Evolutionary conservation across 176 grass and related monocot species (phyloP), one percentile per base, ranked within the genome.

Genomic region (Cenchrus fungigraminus): DNA sequence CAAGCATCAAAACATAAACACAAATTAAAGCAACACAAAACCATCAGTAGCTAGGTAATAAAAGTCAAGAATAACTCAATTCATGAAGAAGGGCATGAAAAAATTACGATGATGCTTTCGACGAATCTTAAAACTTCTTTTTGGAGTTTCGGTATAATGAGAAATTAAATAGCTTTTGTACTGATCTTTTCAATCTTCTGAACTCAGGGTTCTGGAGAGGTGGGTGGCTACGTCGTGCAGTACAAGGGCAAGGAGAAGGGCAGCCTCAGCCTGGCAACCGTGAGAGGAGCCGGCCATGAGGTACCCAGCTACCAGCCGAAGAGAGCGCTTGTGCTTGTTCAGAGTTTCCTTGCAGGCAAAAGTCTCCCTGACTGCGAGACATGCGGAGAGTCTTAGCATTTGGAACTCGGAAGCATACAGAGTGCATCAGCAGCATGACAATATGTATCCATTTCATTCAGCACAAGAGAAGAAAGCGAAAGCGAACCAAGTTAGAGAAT

Each of bases 271-370:
- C 73, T 97, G 59, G 92, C 84, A n/a, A 97, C 92, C 31, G 90
- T 97, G 12, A 84, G 95, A 97, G 95, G 92, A 89, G 95, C 95
- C 46, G 95, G 95, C 5, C 95, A 97, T 73, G 86, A 97, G 64
- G 88, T 97, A 25, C 92, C 92, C 29, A 97, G 92, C 77, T 94
- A 91, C n/a, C 92, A 94, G 73, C 92, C 92, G 0, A 45, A 60
- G 70, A 75, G 90, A 73, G 92, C 85, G 6, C 88, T 92, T 58
- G 83, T 90, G 46, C 86, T 92, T 20, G 86, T 92, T 20, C 88
- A 91, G 71, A 8, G 16, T 81, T 94, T 97, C 73, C 63, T 97
- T 5, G 4, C 29, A 73, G 89, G 79, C 84, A 88, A 90, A 83
- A 61, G 34, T 8, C 92, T 94, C 47, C 85, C 91, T 55, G 58